phyloP scores from a whole-genome alignment of 2,329 filamentous ascomycete genomes.

The Orbilia quercus region DNA sequence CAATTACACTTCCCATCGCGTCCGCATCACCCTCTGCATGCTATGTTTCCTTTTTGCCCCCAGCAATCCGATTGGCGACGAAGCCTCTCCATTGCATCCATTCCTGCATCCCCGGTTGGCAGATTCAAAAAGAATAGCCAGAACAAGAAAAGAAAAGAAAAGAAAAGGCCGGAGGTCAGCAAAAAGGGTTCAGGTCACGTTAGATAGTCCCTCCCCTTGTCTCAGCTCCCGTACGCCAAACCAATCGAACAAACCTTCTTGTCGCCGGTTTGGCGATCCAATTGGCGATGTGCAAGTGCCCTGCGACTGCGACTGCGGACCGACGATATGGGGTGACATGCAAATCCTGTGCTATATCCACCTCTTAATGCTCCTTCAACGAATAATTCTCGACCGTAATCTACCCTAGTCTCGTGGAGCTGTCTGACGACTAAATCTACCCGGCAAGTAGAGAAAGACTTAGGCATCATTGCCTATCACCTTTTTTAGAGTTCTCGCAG shows the following conservation, averaged over 20 bases:
- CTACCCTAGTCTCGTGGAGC: too few relatives aligned
- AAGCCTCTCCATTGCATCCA: neutral
- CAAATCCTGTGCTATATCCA: conserved; percentile 19
- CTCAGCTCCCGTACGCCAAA: conserved; percentile 25
- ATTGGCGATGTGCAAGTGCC: conserved; percentile 8
- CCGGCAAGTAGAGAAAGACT: too few relatives aligned
- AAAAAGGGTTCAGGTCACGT: conserved; percentile 30
- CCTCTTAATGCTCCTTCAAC: neutral
- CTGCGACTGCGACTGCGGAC: conserved; percentile 26
- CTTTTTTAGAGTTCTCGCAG: too few relatives aligned
- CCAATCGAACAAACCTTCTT: conserved; percentile 25
- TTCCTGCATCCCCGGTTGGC: neutral
- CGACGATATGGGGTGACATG: conserved; percentile 18
- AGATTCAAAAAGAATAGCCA: neutral
- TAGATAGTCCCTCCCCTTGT: conserved; percentile 31
- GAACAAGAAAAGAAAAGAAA: neutral
- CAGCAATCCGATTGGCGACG: conserved; percentile 44
- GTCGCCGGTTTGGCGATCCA: neutral
- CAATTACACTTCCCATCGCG: conserved; percentile 41
- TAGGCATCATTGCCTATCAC: too few relatives aligned
- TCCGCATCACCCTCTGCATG: conserved; percentile 2
- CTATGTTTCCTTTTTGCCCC: conserved; percentile 18
- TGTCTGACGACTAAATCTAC: conserved; percentile 3
- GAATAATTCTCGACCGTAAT: conserved; percentile 36
- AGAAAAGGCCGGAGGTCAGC: neutral